A percentile compares a stretch with the other conserved stretches of the same genome.
Conservation (phyloP, 305 asterid genomes). For the Solanum hybrid region DNA sequence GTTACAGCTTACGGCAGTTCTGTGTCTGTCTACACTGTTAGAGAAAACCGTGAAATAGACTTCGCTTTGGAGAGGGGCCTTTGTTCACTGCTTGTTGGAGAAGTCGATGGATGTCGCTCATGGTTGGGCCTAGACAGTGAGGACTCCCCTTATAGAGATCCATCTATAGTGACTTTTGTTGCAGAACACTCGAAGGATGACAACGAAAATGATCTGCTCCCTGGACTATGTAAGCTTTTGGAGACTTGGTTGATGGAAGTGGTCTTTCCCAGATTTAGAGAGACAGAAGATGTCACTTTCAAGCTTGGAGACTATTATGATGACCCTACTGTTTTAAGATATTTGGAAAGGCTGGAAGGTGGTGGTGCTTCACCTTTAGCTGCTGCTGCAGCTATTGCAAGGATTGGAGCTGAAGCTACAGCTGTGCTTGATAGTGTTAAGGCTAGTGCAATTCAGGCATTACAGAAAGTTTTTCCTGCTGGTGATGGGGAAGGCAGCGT, state of each 20-base stretch:
- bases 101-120: conserved; percentile 77
- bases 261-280: conserved; percentile 92
- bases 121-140: conserved; percentile 87
- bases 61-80: conserved; percentile 96
- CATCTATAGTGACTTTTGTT: conserved; percentile 67
- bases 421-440: conserved; percentile 92
- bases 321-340: conserved; percentile 86
- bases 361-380: conserved; percentile 89
- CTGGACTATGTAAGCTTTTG: conserved; percentile 85
- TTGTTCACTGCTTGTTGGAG: conserved; percentile 91
- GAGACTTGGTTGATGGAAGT: conserved; percentile 98
- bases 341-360: conserved; percentile 83
- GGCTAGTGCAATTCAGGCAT: conserved; percentile 72
- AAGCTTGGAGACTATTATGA: conserved; percentile 96
- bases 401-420: conserved; percentile 89
- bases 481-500: conserved; percentile 38
- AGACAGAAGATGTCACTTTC: conserved; percentile 52
- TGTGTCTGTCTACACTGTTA: conserved; percentile 28
- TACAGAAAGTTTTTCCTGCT: conserved; percentile 75
- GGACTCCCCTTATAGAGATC: conserved; percentile 75
- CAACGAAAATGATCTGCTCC: conserved; percentile 71
- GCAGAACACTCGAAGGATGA: conserved; percentile 70
- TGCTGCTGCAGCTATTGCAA: conserved; percentile 93
- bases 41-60: conserved; percentile 68
- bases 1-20: conserved; percentile 43